These are phyloP conservation scores for Hortiboletus campestris DNA, from an alignment of 768 basidiomycete genomes.

Conservation along the genomic window DNA sequence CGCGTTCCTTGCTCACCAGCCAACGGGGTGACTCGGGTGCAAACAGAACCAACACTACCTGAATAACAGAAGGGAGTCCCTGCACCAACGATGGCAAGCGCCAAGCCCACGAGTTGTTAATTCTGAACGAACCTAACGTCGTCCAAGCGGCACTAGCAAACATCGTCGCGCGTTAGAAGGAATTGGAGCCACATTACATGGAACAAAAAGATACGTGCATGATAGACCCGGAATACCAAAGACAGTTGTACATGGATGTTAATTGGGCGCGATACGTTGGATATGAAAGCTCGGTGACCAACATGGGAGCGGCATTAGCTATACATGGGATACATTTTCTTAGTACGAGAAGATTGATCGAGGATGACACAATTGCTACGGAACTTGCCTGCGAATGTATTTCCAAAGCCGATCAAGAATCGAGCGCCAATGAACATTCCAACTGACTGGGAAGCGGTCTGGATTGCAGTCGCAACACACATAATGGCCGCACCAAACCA, in stretches of 20 bases:
- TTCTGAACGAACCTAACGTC: conserved; percentile 76
- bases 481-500: conserved; percentile 69
- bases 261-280: conserved; percentile 77
- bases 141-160: conserved; percentile 67
- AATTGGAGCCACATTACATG: background rate
- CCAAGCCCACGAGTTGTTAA: conserved; percentile 72
- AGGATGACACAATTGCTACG: background rate
- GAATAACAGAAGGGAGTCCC: conserved; percentile 64
- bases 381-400: conserved; percentile 60
- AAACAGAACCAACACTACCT: conserved; percentile 64
- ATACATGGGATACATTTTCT: background rate
- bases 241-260: conserved; percentile 76
- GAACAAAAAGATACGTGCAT: conserved; percentile 41
- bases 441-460: conserved; percentile 68
- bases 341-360: background rate
- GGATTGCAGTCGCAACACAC: conserved; percentile 63
- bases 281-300: conserved; percentile 82
- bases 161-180: background rate
- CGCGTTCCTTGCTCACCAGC: conserved; percentile 71
- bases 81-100: conserved; percentile 76
- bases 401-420: conserved; percentile 74
- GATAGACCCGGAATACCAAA: conserved; percentile 85
- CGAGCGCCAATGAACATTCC: conserved; percentile 82
- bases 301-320: conserved; percentile 74
- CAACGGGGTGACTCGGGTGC: conserved; percentile 83